Evolutionary conservation across 495 filamentous ascomycete genomes (phyloP).

Genomic region (Daldinia grandis): DNA sequence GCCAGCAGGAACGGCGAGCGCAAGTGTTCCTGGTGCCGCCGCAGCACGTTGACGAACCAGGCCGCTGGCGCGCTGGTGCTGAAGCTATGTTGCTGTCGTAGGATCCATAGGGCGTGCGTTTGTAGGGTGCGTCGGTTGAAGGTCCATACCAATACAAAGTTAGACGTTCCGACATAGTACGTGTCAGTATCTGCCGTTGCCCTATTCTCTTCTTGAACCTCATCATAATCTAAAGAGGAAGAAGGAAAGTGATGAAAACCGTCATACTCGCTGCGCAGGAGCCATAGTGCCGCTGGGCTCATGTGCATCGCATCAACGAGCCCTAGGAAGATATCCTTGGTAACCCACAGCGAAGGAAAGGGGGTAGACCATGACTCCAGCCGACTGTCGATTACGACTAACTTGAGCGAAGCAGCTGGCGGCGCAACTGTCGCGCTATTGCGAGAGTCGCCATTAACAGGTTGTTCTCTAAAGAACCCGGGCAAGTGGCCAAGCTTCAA

Average conservation of each 20-base stretch:
- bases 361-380: slow-evolving; percentile 31
- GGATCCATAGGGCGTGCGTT: slow-evolving; percentile 35
- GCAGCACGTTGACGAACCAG: slow-evolving; percentile 34
- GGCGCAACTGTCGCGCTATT: not conserved
- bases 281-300: slow-evolving; percentile 35
- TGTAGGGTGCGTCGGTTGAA: slow-evolving; percentile 18
- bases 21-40: slow-evolving; percentile 24
- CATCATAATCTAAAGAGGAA: not conserved
- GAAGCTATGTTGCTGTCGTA: slow-evolving; percentile 22
- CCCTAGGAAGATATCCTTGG: slow-evolving; percentile 29
- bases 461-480: slow-evolving; percentile 20
- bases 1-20: slow-evolving; percentile 36
- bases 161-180: slow-evolving; percentile 41
- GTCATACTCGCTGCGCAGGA: slow-evolving; percentile 36
- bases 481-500: slow-evolving; percentile 16
- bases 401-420: slow-evolving; percentile 14
- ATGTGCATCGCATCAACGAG: slow-evolving; percentile 29
- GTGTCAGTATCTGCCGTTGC: slow-evolving; percentile 15
- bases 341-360: slow-evolving; percentile 21
- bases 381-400: slow-evolving; percentile 31
- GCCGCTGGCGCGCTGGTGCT: slow-evolving; percentile 20
- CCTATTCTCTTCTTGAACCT: not conserved
- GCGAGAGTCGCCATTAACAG: not conserved
- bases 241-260: slow-evolving; percentile 31
- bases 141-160: slow-evolving; percentile 41